Conservation (phyloP, 2,329 filamentous ascomycete genomes). For the Cercospora brassicicola region DNA sequence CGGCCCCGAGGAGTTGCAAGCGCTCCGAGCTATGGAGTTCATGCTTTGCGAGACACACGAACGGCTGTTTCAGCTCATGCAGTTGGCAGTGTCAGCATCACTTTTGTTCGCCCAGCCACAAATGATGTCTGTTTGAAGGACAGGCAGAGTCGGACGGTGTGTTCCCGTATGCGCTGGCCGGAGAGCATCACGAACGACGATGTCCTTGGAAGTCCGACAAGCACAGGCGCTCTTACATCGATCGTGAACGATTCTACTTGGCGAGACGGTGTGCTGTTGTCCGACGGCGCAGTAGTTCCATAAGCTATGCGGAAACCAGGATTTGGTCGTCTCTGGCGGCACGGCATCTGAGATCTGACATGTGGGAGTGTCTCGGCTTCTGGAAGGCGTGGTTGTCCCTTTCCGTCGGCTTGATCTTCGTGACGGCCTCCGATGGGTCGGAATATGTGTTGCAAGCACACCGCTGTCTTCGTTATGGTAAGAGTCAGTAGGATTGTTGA, state of each 20-base stretch:
- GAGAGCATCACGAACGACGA: background rate
- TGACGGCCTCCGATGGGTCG: background rate
- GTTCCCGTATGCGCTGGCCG: constrained; percentile 5
- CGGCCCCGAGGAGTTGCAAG: background rate
- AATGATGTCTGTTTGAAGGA: background rate
- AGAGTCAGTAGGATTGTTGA: background rate
- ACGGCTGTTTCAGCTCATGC: constrained; percentile 13
- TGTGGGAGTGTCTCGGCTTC: background rate
- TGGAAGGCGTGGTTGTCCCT: background rate
- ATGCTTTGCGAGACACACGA: constrained; percentile 7
- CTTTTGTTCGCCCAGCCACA: constrained; percentile 4
- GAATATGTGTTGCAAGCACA: background rate
- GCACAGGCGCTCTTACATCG: background rate
- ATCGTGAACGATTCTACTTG: background rate
- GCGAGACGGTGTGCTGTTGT: constrained; percentile 10
- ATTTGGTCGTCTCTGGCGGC: background rate
- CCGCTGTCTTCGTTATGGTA: background rate
- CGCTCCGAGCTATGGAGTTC: background rate
- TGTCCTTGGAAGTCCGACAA: background rate
- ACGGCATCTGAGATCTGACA: constrained; percentile 9
- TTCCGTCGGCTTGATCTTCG: background rate
- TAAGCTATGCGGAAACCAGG: background rate
- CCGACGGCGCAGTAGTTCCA: background rate
- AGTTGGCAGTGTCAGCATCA: constrained; percentile 1
- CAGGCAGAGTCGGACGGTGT: background rate